A percentile compares a stretch with the other conserved stretches of the same genome.
These are phyloP conservation scores for Fomitiporia mediterranea DNA, from an alignment of 1,284 basidiomycete genomes.

Conservation along the genomic window DNA sequence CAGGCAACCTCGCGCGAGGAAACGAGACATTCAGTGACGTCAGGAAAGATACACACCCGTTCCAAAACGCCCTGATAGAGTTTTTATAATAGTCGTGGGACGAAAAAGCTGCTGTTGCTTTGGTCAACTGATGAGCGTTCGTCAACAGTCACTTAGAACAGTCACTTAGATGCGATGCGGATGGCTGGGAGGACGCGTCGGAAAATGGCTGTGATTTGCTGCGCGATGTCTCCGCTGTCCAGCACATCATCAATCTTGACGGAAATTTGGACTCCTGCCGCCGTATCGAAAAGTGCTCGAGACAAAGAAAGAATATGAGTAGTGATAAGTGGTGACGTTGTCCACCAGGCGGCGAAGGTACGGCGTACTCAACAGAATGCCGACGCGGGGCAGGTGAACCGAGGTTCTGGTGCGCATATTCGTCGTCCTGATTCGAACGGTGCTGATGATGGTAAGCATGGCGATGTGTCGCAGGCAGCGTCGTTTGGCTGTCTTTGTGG, in stretches of 20 bases:
- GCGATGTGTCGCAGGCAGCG: constrained; percentile 12
- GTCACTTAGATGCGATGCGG: constrained; percentile 87
- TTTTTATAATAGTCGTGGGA: constrained; percentile 23
- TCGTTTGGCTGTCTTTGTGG: constrained; percentile 18
- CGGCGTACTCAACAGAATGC: constrained; percentile 20
- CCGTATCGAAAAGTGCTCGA: constrained; percentile 63
- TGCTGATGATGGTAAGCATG: constrained; percentile 3
- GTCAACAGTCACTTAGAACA: too few relatives aligned
- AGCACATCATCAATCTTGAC: constrained; percentile 42
- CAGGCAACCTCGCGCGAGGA: constrained; percentile 63
- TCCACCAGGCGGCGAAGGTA: constrained; percentile 1
- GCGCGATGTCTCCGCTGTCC: constrained; percentile 65
- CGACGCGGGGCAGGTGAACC: neutral
- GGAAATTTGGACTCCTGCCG: constrained; percentile 51
- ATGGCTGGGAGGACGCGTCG: constrained; percentile 84
- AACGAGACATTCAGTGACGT: constrained; percentile 64
- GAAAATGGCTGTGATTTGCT: constrained; percentile 81
- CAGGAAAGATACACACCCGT: constrained; percentile 64
- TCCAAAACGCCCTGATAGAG: constrained; percentile 64
- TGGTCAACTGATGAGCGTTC: constrained; percentile 68
- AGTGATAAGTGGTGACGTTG: constrained; percentile 54
- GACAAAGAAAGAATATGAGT: constrained; percentile 73
- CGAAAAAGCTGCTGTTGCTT: constrained; percentile 21
- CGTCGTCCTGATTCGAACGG: neutral
- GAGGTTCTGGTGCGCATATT: constrained; percentile 20